Conservation (phyloP, 1,284 basidiomycete species). For the Ustilago curta region DNA sequence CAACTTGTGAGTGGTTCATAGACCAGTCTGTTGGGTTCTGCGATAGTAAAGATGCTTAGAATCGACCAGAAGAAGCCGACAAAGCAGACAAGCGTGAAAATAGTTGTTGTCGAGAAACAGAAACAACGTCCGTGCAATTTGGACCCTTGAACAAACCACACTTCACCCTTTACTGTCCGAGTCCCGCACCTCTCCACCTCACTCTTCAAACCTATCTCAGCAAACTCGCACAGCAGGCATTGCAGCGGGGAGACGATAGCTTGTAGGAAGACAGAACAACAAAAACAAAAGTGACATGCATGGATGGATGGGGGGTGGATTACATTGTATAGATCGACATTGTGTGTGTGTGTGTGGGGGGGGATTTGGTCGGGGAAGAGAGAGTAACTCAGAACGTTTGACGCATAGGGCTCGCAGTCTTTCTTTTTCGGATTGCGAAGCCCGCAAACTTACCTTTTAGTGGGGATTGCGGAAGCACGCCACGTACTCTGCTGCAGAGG, state of each 20-base stretch:
- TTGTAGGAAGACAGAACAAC: neutral
- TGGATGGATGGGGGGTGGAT: neutral
- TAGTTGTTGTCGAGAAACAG: neutral
- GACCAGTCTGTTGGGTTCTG: too few relatives aligned
- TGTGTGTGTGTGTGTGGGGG: too few relatives aligned
- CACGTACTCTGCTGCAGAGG: neutral
- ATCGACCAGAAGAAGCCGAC: too few relatives aligned
- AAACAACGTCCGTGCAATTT: neutral
- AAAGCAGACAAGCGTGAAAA: too few relatives aligned
- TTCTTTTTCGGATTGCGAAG: neutral
- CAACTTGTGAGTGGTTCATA: too few relatives aligned
- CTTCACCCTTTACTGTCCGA: neutral
- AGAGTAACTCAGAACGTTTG: neutral
- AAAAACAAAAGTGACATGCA: conserved; percentile 15
- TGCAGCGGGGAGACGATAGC: neutral
- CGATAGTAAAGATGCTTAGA: too few relatives aligned
- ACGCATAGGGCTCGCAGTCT: neutral
- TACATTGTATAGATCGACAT: conserved; percentile 8
- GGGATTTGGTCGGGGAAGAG: neutral
- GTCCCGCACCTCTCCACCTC: neutral
- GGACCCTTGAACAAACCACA: neutral
- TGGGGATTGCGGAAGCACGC: conserved; percentile 6
- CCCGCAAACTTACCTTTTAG: conserved; percentile 42
- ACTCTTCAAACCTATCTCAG: neutral
- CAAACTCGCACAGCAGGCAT: neutral